phyloP scores from a whole-genome alignment of 1,139 yeast species.

The Pneumocystis carinii region DNA sequence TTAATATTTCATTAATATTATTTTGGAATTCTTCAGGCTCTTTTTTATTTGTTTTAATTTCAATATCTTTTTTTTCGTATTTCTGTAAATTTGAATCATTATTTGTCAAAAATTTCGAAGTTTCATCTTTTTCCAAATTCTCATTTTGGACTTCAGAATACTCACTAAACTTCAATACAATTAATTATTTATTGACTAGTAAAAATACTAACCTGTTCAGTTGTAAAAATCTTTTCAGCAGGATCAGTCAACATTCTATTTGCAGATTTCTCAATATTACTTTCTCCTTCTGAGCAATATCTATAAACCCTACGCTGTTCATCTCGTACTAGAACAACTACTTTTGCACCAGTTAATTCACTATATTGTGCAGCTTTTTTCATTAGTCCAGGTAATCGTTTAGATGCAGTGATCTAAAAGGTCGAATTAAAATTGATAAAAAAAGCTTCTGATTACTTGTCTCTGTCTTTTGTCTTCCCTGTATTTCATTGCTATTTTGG shows the following conservation, averaged over 20 bases:
- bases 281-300: neutral
- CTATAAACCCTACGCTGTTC: neutral
- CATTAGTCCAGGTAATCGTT: neutral
- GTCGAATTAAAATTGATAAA: neutral
- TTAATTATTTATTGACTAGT: neutral
- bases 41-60: neutral
- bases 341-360: neutral
- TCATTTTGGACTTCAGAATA: neutral
- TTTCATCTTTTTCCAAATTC: neutral
- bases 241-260: neutral
- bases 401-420: neutral
- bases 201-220: neutral
- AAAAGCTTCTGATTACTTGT: neutral
- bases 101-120: neutral
- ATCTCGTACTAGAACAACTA: neutral
- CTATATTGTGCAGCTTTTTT: neutral
- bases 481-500: neutral
- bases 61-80: neutral
- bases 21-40: neutral
- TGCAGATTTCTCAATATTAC: neutral
- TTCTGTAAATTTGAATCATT: neutral
- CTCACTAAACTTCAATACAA: neutral
- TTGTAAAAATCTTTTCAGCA: neutral
- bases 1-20: neutral
- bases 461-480: neutral